A percentile compares a stretch with the other conserved stretches of the same genome.
These are phyloP conservation scores for Penicillium rolfsii DNA, from an alignment of 2,329 filamentous ascomycete genomes.

Conservation along the genomic window DNA sequence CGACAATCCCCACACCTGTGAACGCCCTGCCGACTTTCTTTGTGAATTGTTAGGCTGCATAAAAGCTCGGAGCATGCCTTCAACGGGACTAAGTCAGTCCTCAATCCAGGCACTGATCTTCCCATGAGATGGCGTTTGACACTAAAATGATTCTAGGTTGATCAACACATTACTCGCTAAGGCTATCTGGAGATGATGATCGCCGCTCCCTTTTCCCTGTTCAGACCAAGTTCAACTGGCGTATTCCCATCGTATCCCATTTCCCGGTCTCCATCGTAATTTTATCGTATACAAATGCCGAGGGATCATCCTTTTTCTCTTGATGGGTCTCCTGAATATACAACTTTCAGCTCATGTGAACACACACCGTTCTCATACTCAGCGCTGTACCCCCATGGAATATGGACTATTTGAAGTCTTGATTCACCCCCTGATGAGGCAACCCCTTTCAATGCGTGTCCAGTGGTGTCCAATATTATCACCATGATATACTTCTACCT, in stretches of 20 bases:
- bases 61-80: background rate
- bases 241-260: constrained; percentile 2
- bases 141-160: background rate
- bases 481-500: constrained; percentile 14
- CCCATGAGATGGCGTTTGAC: background rate
- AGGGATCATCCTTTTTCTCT: constrained; percentile 6
- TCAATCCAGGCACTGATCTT: background rate
- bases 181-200: background rate
- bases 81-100: background rate
- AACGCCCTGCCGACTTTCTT: background rate
- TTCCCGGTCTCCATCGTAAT: constrained; percentile 17
- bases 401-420: constrained; percentile 6
- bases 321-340: background rate
- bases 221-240: background rate
- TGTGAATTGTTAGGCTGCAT: background rate
- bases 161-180: background rate
- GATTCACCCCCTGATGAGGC: background rate
- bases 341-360: background rate
- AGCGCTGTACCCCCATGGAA: background rate
- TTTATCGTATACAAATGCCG: constrained; percentile 18
- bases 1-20: background rate
- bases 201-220: background rate
- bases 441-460: background rate
- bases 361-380: background rate
- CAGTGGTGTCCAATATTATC: background rate